Conservation (phyloP, 768 basidiomycete species). For the Xerocomellus dryophilus region DNA sequence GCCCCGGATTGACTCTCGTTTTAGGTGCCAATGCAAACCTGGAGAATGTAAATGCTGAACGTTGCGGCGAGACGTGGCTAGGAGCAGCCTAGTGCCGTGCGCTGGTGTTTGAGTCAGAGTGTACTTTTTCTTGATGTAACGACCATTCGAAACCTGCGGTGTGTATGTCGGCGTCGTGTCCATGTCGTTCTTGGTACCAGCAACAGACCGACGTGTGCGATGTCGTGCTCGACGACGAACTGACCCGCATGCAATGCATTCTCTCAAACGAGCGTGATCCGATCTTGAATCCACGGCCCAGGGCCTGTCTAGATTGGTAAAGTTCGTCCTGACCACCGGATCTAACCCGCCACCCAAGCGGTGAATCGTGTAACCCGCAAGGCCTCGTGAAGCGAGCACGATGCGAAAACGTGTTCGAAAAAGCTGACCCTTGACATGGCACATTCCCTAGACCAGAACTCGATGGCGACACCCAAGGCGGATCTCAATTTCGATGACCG, state of each 20-base stretch:
- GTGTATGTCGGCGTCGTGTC: no score
- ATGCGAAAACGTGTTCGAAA: neutral
- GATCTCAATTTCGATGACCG: neutral
- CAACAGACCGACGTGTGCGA: no score
- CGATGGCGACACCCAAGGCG: no score
- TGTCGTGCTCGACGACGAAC: no score
- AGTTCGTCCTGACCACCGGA: no score
- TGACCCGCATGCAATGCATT: neutral
- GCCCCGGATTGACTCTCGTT: neutral
- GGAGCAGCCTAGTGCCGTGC: neutral
- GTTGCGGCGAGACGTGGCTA: neutral
- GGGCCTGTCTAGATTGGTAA: no score
- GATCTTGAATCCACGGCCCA: no score
- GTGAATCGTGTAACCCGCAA: neutral
- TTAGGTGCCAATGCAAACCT: neutral
- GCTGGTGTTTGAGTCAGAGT: neutral
- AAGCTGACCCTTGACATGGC: no score
- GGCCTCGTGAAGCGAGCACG: neutral
- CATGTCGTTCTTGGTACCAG: no score
- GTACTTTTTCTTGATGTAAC: neutral
- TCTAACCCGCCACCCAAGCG: neutral
- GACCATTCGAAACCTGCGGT: neutral
- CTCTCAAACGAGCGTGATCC: neutral
- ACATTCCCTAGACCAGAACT: no score
- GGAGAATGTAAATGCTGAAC: neutral